Evolutionary conservation across 495 filamentous ascomycete genomes (phyloP).

Genomic region (Xylaria palmicola): DNA sequence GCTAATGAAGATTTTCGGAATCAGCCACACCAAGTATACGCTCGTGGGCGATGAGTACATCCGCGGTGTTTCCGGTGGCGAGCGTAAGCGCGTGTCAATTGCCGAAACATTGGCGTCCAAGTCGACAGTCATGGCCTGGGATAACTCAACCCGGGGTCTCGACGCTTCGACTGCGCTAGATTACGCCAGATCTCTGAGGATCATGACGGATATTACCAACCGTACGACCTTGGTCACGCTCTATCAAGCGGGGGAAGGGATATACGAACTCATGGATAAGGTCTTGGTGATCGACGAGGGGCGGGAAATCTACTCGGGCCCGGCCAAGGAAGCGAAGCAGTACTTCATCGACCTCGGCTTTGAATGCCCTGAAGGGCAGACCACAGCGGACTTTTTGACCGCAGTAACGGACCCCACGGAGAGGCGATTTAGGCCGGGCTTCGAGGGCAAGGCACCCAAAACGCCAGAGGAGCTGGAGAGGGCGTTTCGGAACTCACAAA

Average conservation of each 20-base stretch:
- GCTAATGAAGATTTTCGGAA: slow-evolving; percentile 76
- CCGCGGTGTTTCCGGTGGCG: slow-evolving; percentile 67
- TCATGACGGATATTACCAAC: slow-evolving; percentile 81
- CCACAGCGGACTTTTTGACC: slow-evolving; percentile 72
- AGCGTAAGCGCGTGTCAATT: slow-evolving; percentile 58
- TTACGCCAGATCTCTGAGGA: slow-evolving; percentile 72
- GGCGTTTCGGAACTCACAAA: slow-evolving; percentile 58
- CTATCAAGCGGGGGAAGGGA: slow-evolving; percentile 81
- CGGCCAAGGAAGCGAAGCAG: slow-evolving; percentile 55
- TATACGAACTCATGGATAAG: slow-evolving; percentile 79
- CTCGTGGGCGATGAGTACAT: slow-evolving; percentile 83
- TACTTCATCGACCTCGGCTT: slow-evolving; percentile 67
- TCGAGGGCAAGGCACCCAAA: slow-evolving; percentile 65
- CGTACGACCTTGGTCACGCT: slow-evolving; percentile 80
- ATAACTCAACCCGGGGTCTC: slow-evolving; percentile 77
- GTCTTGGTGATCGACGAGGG: slow-evolving; percentile 68
- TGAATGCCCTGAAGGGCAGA: slow-evolving; percentile 55
- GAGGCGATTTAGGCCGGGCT: slow-evolving; percentile 61
- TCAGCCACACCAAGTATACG: slow-evolving; percentile 77
- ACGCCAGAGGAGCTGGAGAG: slow-evolving; percentile 69
- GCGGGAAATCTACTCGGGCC: slow-evolving; percentile 67
- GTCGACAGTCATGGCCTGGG: slow-evolving; percentile 56
- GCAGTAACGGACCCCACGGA: slow-evolving; percentile 69
- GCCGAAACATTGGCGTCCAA: slow-evolving; percentile 51
- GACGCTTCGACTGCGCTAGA: slow-evolving; percentile 79